Evolutionary conservation across 371 early-diverging fungal genomes (phyloP).

Genomic region (Apophysomyces trapeziformis): DNA sequence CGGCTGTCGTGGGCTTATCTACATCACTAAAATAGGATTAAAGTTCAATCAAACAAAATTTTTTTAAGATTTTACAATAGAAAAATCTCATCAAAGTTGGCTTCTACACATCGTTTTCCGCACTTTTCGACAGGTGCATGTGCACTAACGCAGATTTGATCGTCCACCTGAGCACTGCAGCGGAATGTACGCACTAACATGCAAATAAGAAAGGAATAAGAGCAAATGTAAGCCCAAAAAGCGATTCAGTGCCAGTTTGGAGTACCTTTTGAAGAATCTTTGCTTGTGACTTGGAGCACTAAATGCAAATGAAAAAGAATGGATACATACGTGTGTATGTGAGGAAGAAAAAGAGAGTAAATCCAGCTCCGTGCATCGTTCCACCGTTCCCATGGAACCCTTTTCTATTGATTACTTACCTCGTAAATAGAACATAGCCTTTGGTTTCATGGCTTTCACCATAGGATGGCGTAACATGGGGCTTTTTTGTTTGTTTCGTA

Average conservation of each 20-base stretch:
- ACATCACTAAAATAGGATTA: constrained; percentile 25
- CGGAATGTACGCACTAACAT: constrained; percentile 25
- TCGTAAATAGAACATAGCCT: constrained; percentile 39
- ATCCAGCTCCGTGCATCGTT: too few species aligned
- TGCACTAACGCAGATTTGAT: constrained; percentile 29
- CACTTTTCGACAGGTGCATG: constrained; percentile 27
- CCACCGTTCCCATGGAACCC: too few species aligned
- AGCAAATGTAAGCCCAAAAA: too few species aligned
- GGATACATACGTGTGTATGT: neutral
- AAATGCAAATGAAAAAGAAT: too few species aligned
- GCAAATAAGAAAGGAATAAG: neutral
- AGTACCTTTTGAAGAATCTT: constrained; percentile 35
- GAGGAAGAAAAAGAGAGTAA: too few species aligned
- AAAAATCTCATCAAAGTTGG: constrained; percentile 43
- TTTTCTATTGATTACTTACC: constrained; percentile 10
- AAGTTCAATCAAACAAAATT: neutral
- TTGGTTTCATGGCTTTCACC: constrained; percentile 20
- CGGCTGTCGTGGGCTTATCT: constrained; percentile 27
- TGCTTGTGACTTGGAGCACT: constrained; percentile 34
- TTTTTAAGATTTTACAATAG: constrained; percentile 29
- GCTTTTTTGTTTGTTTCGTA: constrained; percentile 1
- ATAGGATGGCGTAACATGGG: constrained; percentile 11
- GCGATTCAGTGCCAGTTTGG: neutral
- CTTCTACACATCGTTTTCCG: constrained; percentile 32
- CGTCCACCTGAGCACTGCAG: constrained; percentile 35